phyloP scores from a whole-genome alignment of 768 basidiomycete species.

The Infundibulicybe gibba region DNA sequence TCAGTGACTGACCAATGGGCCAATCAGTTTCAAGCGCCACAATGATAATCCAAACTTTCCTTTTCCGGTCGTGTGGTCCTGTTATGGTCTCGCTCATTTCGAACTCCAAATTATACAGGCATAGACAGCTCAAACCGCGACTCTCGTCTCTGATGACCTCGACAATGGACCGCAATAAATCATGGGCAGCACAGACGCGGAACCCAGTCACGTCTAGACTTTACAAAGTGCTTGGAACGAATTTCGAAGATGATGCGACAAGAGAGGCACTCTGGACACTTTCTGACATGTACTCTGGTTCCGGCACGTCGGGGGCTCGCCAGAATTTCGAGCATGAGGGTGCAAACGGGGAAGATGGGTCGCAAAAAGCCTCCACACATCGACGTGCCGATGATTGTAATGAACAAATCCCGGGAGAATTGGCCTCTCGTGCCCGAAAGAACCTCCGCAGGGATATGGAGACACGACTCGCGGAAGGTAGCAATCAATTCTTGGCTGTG shows the following conservation, averaged over 20 bases:
- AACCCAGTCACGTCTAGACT: slow-evolving; percentile 83
- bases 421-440: slow-evolving; percentile 72
- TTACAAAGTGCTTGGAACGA: slow-evolving; percentile 87
- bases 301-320: slow-evolving; percentile 26
- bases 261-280: slow-evolving; percentile 80
- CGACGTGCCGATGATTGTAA: slow-evolving; percentile 14
- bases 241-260: slow-evolving; percentile 74
- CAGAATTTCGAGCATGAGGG: slow-evolving; percentile 21
- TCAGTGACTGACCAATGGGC: no score
- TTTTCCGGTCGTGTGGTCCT: no score
- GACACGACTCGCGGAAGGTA: slow-evolving; percentile 74
- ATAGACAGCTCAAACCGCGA: slow-evolving; percentile 8
- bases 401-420: slow-evolving; percentile 50
- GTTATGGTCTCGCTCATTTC: no score
- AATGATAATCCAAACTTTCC: no score
- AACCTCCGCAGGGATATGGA: slow-evolving; percentile 85
- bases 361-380: slow-evolving; percentile 16
- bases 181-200: slow-evolving; percentile 29
- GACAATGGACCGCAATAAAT: slow-evolving; percentile 11
- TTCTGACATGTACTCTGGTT: slow-evolving; percentile 66
- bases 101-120: no score
- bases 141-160: no score
- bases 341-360: slow-evolving; percentile 29
- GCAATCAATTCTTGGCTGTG: slow-evolving; percentile 76
- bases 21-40: no score